Evolutionary conservation across 139 green algal genomes (phyloP).

Genomic region (Parachlorella kessleri): DNA sequence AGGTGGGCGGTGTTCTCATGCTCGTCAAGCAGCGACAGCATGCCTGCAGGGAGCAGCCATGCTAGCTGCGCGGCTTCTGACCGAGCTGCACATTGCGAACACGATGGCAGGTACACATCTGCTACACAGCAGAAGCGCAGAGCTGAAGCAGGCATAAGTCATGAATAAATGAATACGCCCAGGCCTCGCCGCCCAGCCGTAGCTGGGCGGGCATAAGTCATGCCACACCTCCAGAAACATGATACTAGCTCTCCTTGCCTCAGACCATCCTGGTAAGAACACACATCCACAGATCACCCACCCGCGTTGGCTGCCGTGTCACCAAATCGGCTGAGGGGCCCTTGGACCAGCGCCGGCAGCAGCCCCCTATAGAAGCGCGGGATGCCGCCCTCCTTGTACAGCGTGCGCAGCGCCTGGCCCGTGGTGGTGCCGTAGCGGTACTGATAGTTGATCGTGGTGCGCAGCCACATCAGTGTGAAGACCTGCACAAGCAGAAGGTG

Average conservation of each 20-base stretch:
- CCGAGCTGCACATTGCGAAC: too few relatives aligned
- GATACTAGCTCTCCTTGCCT: too few relatives aligned
- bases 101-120: too few relatives aligned
- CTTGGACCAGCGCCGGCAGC: slow-evolving; percentile 83
- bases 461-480: slow-evolving; percentile 86
- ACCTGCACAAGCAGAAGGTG: slow-evolving; percentile 45
- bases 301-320: slow-evolving; percentile 93
- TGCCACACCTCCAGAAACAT: too few relatives aligned
- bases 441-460: slow-evolving; percentile 93
- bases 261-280: too few relatives aligned
- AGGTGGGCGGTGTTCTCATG: slow-evolving; percentile 59
- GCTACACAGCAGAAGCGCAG: too few relatives aligned
- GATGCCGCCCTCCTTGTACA: slow-evolving; percentile 92
- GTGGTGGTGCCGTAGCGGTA: slow-evolving; percentile 81
- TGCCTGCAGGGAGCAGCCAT: slow-evolving; percentile 33
- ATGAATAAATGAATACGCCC: too few relatives aligned
- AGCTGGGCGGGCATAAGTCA: too few relatives aligned
- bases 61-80: too few relatives aligned
- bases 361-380: slow-evolving; percentile 91
- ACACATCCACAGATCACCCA: too few relatives aligned
- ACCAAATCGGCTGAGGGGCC: slow-evolving; percentile 88
- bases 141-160: too few relatives aligned
- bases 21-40: slow-evolving; percentile 80
- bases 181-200: too few relatives aligned
- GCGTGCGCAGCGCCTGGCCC: slow-evolving; percentile 60